These are phyloP conservation scores for Epicoccum sorghinum DNA, from an alignment of 2,329 filamentous ascomycete species.

Conservation along the genomic window DNA sequence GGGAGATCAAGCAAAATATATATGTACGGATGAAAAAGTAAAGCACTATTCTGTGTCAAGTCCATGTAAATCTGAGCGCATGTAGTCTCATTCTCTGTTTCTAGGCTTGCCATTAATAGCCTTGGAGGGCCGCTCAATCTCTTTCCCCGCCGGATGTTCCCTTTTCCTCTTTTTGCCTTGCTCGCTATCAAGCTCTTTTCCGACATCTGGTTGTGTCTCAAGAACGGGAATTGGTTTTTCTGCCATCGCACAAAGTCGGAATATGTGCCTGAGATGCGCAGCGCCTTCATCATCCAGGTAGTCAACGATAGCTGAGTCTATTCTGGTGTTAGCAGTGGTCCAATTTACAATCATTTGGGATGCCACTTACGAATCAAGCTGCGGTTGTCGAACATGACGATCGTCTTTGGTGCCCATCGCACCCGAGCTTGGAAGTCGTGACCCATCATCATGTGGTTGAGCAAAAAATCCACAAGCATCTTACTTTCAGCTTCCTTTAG, in stretches of 20 bases:
- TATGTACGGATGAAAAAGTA: too few species aligned
- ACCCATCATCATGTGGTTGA: slow-evolving; percentile 69
- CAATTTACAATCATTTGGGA: not conserved
- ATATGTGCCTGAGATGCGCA: slow-evolving; percentile 2
- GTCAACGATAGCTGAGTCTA: slow-evolving; percentile 2
- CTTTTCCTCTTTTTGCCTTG: too few species aligned
- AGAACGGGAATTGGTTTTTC: not conserved
- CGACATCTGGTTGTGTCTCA: not conserved
- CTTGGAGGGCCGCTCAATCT: too few species aligned
- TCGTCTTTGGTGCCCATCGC: slow-evolving; percentile 74
- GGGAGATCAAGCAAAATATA: too few species aligned
- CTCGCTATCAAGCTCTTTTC: not conserved
- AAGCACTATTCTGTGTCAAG: too few species aligned
- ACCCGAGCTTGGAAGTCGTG: slow-evolving; percentile 63
- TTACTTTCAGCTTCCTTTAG: slow-evolving; percentile 84
- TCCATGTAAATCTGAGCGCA: too few species aligned
- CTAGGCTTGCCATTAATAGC: too few species aligned
- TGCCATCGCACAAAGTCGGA: slow-evolving; percentile 4
- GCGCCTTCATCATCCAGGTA: slow-evolving; percentile 2
- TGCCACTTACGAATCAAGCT: slow-evolving; percentile 1
- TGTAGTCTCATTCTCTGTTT: too few species aligned
- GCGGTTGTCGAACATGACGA: slow-evolving; percentile 83
- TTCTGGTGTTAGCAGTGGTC: not conserved
- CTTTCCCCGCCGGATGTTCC: too few species aligned
- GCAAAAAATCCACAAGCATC: slow-evolving; percentile 72